phyloP scores from a whole-genome alignment of 495 filamentous ascomycete species.

The Hypoxylon fragiforme region DNA sequence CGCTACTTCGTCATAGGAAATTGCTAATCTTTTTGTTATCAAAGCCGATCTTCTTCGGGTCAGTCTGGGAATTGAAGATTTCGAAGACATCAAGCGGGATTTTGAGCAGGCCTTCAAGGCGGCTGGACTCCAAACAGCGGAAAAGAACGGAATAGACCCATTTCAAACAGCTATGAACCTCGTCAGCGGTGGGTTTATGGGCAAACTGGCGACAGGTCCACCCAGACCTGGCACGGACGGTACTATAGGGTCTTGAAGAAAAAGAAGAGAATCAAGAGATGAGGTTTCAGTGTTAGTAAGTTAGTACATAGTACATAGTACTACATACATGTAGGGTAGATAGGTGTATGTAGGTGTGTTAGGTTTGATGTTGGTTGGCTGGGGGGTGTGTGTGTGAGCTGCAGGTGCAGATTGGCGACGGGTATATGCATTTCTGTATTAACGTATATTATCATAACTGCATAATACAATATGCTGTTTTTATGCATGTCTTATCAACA shows the following conservation, averaged over 20 bases:
- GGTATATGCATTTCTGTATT: conserved; percentile 16
- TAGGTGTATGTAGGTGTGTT: too few species aligned
- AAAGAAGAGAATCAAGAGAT: not conserved
- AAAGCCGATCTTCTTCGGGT: conserved; percentile 46
- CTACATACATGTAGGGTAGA: too few species aligned
- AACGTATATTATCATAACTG: not conserved
- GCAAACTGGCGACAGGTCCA: conserved; percentile 35
- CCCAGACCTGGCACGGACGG: conserved; percentile 40
- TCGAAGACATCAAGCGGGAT: conserved; percentile 45
- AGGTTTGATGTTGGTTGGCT: too few species aligned
- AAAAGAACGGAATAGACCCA: conserved; percentile 32
- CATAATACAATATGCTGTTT: too few species aligned
- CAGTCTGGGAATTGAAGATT: conserved; percentile 46
- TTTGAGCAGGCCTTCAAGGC: conserved; percentile 50
- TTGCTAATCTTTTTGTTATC: too few species aligned
- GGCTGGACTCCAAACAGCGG: conserved; percentile 36
- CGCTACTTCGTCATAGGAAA: not conserved
- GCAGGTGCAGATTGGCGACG: not conserved
- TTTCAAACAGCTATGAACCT: conserved; percentile 37
- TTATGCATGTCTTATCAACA: too few species aligned
- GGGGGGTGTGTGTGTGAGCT: not conserved
- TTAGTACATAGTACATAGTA: too few species aligned
- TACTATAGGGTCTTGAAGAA: conserved; percentile 25
- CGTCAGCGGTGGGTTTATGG: conserved; percentile 39
- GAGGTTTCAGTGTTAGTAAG: not conserved